These are phyloP conservation scores for Fusarium sp. DNA, from an alignment of 2,329 filamentous ascomycete genomes.

Conservation along the genomic window DNA sequence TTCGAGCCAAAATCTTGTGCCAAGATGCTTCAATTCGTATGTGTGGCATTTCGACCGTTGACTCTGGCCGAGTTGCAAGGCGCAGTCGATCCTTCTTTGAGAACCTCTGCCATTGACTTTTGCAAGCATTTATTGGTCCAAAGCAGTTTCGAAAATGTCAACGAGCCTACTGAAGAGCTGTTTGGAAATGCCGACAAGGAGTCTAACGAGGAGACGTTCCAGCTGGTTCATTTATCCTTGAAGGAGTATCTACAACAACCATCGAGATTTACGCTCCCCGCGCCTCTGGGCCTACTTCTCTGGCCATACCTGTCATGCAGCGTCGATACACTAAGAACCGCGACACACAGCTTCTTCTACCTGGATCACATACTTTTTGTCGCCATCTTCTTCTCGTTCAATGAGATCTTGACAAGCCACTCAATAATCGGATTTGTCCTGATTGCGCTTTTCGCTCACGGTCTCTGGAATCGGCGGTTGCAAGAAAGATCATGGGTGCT, in stretches of 20 bases:
- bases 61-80: not conserved
- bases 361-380: not conserved
- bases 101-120: no score
- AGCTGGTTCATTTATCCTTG: not conserved
- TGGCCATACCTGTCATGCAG: not conserved
- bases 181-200: no score
- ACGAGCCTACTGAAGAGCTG: no score
- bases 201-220: not conserved
- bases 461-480: no score
- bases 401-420: no score
- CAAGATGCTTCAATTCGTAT: not conserved
- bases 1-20: fast-evolving
- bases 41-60: not conserved
- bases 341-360: not conserved
- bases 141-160: no score
- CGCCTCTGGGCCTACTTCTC: not conserved
- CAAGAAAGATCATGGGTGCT: not conserved
- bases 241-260: not conserved
- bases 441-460: not conserved
- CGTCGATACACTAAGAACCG: not conserved
- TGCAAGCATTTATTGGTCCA: no score
- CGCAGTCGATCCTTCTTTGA: fast-evolving
- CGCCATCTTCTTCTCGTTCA: not conserved
- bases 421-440: not conserved
- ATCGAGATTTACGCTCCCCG: not conserved